Evolutionary conservation across 2,329 filamentous ascomycete genomes (phyloP), one percentile per base, ranked within the genome.

Genomic region (Thelonectria discophora): DNA sequence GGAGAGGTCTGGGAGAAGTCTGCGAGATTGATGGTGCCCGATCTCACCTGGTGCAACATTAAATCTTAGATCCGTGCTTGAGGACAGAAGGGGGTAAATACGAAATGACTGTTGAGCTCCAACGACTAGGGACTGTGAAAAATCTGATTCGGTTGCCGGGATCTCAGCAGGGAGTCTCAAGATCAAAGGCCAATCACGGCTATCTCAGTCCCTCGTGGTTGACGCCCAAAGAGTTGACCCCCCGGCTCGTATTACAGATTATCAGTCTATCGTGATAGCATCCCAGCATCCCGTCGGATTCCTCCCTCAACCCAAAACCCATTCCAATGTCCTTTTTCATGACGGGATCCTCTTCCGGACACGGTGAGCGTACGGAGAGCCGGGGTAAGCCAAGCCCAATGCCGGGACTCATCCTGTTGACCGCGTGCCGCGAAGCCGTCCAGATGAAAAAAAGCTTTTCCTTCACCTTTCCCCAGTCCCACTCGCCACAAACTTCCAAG

Each of bases 1-100:
- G 15, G 7, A 13, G 34, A 12, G 34, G 24, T 47, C 55, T 49
- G 18, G 32, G 15, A 54, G 51, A 51, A 34, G 37, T 43, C 64
- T 60, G 64, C 59, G 48, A 65, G 65, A 63, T 69, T 67, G 59
- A 66, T 71, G 65, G 56, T 67, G 69, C 69, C 69, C 69, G 69
- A 71, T 71, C 69, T 71, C 47, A 55, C 64, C 40, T 55, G 54
- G 51, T 67, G 65, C 42, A 58, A 69, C 61, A 58, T 65, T 43
- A 62, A 58, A 67, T 60, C 58, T 67, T 15, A 64, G 62, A 68
- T 62, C 58, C 49, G 54, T 37, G 39, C 51, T 30, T 43, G 27
- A 40, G 47, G 32, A 24, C 10, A 47, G 47, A 50, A 15, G 42
- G 20, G 18, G 27, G 3, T 6, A 24, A 17, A 43, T 37, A 47